Conservation (phyloP, 306 rosid genomes). For the Benincasa hispida region DNA sequence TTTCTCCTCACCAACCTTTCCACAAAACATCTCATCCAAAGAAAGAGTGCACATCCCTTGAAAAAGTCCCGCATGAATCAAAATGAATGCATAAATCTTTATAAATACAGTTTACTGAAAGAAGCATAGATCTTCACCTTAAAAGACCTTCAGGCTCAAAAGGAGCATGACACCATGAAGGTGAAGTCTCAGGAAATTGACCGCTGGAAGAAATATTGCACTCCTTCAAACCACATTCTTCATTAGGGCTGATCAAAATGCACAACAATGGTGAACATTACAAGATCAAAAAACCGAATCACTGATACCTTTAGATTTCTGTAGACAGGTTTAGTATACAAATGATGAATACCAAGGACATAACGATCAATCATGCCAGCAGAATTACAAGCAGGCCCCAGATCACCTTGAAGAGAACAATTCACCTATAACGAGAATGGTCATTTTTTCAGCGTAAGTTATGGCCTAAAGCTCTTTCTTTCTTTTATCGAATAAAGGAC, state of each 20-base stretch:
- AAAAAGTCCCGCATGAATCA: background rate
- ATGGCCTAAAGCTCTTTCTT: background rate
- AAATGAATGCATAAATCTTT: background rate
- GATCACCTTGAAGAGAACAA: constrained; percentile 76
- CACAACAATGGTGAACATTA: constrained; percentile 1
- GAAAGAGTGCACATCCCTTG: background rate
- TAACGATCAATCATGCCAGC: constrained; percentile 88
- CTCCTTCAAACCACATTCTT: constrained; percentile 43
- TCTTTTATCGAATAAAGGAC: background rate
- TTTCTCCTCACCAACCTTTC: background rate
- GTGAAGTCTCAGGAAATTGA: constrained; percentile 53
- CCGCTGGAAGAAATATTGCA: constrained; percentile 47
- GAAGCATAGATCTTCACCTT: constrained; percentile 40
- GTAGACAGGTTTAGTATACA: constrained; percentile 67
- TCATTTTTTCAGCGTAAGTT: background rate
- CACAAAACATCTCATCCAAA: background rate
- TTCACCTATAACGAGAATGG: constrained; percentile 52
- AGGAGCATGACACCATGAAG: constrained; percentile 85
- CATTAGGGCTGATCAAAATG: constrained; percentile 15
- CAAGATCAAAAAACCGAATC: constrained; percentile 9
- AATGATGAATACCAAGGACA: constrained; percentile 57
- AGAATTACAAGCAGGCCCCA: constrained; percentile 88
- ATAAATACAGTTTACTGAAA: background rate
- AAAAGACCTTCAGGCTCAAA: constrained; percentile 94
- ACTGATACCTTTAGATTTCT: constrained; percentile 67